Evolutionary conservation across 2,329 filamentous ascomycete species (phyloP), one percentile per base, ranked within the genome.

Genomic region (Samsoniella hepiali): DNA sequence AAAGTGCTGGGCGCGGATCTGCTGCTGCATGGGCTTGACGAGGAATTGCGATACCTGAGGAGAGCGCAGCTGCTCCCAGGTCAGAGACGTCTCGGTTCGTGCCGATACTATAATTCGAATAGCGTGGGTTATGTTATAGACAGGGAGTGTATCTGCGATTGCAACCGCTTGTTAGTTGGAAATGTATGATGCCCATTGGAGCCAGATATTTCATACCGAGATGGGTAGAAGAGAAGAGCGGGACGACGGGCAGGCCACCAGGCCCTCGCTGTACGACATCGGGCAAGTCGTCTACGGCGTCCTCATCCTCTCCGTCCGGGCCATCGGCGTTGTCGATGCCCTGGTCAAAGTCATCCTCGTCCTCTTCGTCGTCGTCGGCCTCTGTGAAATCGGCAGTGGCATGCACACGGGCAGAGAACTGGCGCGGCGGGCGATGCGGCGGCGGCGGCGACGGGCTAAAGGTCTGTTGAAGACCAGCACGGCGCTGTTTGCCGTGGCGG

Each of bases 31-130:
- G 2, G 94, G 94, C 79, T 97, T 97, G 72, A 97, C 85, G 42
- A 98, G 84, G 74, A 98, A 98, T 73, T 97, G 93, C 17, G 93
- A 97, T 63, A 98, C 89, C 74, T 98, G 94, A 3, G 94, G 94
- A n/a, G 93, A 96, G 67, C 93, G 87, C 66, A 98, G 82, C 75
- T 98, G 94, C 67, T 98, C 94, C 93, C 93, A 98, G 17, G 92
- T 89, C 58, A 98, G 79, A 0, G 92, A 94, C 1, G 93, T 97
- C 78, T 98, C 94, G 75, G 92, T 96, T 72, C 91, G 88, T 64
- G 91, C 84, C 68, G 91, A 85, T 65, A 98, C 88, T 63, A 97
- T 84, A 60, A 93, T 87, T 68, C 94, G 90, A 67, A 97, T 93
- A 38, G 91, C 87, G 76, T 97, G 94, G 34, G 93, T 96, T 68